Evolutionary conservation across 805 yeast genomes (phyloP), one percentile per base, ranked within the genome.

Genomic region (Teunomyces gatunensis): DNA sequence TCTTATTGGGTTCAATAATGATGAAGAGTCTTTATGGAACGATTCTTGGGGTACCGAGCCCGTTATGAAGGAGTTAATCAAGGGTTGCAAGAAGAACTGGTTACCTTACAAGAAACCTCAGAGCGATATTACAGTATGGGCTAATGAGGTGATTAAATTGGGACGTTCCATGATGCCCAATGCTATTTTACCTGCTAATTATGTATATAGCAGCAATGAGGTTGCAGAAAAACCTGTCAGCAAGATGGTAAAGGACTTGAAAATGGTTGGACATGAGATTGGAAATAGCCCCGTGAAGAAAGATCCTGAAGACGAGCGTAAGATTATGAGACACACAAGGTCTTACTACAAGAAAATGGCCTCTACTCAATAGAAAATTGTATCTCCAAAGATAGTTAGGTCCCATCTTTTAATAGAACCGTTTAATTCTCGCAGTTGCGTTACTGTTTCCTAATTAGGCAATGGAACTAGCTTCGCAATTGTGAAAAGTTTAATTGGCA

Each of bases 71-170:
- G 90, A 84, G 59, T 71, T 86, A 36, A 74, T 75, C 2, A 77
- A 80, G 54, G 92, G 91, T 6, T 85, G 90, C 63, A 83, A 79
- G 50, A 78, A 80, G 33, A 74, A 73, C 42, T 85, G 91, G 90
- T 60, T 73, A 15, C 81, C 85, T 1, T 71, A 77, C 58, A 80
- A 78, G 57, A 74, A 74, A 36, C 81, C 83, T 11, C 66, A 75
- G 18, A 60, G 71, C 6, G 84, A 77, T 47, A 69, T 79, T 5
- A 76, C 81, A 28, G 69, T 74, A 25, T 81, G 87, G 87, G 83
- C 85, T 1, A 82, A 80, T 56, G 85, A 81, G 54, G 86, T 80
- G 2, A 80, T 82, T 46, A 74, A 75, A 50, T 60, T 83, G 47
- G 88, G 87, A 1, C 68, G 88, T 51, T 64, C 83, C 4, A 80